Evolutionary conservation across 805 yeast genomes (phyloP).

Genomic region (Ogataea minuta): DNA sequence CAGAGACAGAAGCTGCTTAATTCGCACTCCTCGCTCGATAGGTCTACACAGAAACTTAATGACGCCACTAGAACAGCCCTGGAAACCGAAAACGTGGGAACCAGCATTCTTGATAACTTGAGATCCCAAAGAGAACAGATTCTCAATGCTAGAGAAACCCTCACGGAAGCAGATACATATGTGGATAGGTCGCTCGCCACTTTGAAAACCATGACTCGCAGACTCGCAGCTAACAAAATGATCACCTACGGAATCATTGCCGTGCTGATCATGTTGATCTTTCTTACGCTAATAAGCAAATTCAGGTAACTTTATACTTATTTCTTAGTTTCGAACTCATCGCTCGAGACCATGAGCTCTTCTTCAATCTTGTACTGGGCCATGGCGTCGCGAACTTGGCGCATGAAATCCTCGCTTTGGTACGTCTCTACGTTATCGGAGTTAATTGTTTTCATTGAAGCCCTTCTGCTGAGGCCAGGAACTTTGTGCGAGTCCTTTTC

Average conservation of each 20-base stretch:
- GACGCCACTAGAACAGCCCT: conserved; percentile 89
- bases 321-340: conserved; percentile 54
- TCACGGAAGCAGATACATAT: conserved; percentile 87
- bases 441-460: conserved; percentile 29
- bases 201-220: conserved; percentile 84
- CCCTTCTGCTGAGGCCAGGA: conserved; percentile 34
- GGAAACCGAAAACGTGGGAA: conserved; percentile 90
- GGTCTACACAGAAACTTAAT: conserved; percentile 76
- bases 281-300: conserved; percentile 81
- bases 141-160: conserved; percentile 77
- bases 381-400: conserved; percentile 44
- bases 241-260: conserved; percentile 91
- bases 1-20: conserved; percentile 81
- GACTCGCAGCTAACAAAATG: conserved; percentile 87
- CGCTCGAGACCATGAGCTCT: conserved; percentile 48
- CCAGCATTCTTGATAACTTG: conserved; percentile 82
- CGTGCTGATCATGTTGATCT: conserved; percentile 74
- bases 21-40: conserved; percentile 76
- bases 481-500: conserved; percentile 39
- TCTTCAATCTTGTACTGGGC: conserved; percentile 32
- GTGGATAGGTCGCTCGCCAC: conserved; percentile 89
- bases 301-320: conserved; percentile 46
- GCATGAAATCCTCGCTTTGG: conserved; percentile 34
- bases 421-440: conserved; percentile 19
- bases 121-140: conserved; percentile 94